A percentile compares a stretch with the other conserved stretches of the same genome.
Conservation (phyloP, 2,329 filamentous ascomycete species). For the Sordariomycetes sp. region DNA sequence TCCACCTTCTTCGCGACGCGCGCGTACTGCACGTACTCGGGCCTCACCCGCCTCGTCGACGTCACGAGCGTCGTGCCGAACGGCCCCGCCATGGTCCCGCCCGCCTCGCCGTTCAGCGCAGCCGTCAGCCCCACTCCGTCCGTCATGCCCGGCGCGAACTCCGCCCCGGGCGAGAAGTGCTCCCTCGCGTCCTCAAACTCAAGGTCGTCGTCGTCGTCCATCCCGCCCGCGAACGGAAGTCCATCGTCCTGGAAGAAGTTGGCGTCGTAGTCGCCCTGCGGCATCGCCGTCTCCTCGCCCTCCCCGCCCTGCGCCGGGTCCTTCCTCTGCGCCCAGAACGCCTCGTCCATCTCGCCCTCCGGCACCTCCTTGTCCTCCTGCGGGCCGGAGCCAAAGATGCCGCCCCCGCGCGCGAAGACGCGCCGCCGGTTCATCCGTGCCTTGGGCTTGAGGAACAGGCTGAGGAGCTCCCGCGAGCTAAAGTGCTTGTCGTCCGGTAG, state of each 20-base stretch:
- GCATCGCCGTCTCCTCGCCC: slow-evolving; percentile 40
- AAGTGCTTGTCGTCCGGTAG: slow-evolving; percentile 98
- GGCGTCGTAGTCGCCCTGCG: slow-evolving; percentile 78
- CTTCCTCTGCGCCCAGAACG: slow-evolving; percentile 78
- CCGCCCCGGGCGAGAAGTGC: slow-evolving; percentile 57
- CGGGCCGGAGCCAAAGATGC: slow-evolving; percentile 28
- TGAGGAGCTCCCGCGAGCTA: slow-evolving; percentile 80
- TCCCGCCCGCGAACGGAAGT: slow-evolving; percentile 51
- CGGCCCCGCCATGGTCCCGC: slow-evolving; percentile 26
- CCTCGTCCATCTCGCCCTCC: slow-evolving; percentile 80
- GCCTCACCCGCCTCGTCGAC: slow-evolving; percentile 46
- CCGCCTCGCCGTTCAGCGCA: slow-evolving; percentile 35
- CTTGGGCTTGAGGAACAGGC: slow-evolving; percentile 89
- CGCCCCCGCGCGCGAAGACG: slow-evolving; percentile 9
- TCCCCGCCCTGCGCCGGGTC: slow-evolving; percentile 26
- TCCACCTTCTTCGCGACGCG: slow-evolving; percentile 61
- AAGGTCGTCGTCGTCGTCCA: slow-evolving; percentile 52
- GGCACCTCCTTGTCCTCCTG: slow-evolving; percentile 29
- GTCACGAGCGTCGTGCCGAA: slow-evolving; percentile 59
- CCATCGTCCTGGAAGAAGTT: slow-evolving; percentile 94
- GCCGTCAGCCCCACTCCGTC: slow-evolving; percentile 33
- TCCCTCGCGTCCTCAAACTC: slow-evolving; percentile 74
- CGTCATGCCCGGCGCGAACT: slow-evolving; percentile 31
- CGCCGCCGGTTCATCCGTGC: slow-evolving; percentile 63
- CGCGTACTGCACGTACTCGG: slow-evolving; percentile 59